phyloP scores from a whole-genome alignment of 2,329 filamentous ascomycete species.

The Pseudogymnoascus destructans region DNA sequence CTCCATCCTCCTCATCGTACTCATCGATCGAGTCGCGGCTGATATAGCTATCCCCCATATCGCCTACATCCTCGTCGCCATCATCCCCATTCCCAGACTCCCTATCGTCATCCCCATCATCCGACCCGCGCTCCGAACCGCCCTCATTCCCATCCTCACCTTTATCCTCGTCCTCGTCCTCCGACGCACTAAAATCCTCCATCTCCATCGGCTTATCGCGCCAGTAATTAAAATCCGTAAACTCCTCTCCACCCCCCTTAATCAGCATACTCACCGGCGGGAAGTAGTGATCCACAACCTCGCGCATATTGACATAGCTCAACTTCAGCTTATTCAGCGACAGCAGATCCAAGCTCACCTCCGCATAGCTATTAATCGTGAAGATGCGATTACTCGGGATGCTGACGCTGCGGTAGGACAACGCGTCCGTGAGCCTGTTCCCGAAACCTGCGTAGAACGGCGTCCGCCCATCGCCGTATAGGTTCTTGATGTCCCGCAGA shows the following conservation, averaged over 20 bases:
- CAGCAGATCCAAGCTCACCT: constrained; percentile 81
- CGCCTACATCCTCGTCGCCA: constrained; percentile 38
- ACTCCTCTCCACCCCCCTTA: constrained; percentile 82
- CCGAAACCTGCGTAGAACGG: constrained; percentile 97
- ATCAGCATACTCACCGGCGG: constrained; percentile 80
- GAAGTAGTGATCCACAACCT: constrained; percentile 97
- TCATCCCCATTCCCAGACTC: constrained; percentile 33
- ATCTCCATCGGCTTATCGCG: constrained; percentile 71
- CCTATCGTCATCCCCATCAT: constrained; percentile 39
- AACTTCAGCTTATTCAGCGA: constrained; percentile 91
- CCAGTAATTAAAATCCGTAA: constrained; percentile 97
- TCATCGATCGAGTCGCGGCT: constrained; percentile 39
- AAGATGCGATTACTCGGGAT: constrained; percentile 92
- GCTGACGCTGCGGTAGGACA: constrained; percentile 91
- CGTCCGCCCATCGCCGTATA: constrained; percentile 64
- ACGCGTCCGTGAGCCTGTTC: constrained; percentile 88
- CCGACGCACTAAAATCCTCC: constrained; percentile 79
- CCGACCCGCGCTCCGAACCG: constrained; percentile 28
- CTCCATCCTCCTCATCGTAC: constrained; percentile 23
- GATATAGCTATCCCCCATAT: constrained; percentile 43
- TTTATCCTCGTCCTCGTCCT: constrained; percentile 45
- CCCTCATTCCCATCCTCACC: constrained; percentile 37
- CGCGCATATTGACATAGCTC: constrained; percentile 92
- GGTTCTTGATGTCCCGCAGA: constrained; percentile 77
- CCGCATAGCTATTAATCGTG: constrained; percentile 95